These are phyloP conservation scores for Paecilomyces sp. DNA, from an alignment of 2,329 filamentous ascomycete species.

Conservation along the genomic window DNA sequence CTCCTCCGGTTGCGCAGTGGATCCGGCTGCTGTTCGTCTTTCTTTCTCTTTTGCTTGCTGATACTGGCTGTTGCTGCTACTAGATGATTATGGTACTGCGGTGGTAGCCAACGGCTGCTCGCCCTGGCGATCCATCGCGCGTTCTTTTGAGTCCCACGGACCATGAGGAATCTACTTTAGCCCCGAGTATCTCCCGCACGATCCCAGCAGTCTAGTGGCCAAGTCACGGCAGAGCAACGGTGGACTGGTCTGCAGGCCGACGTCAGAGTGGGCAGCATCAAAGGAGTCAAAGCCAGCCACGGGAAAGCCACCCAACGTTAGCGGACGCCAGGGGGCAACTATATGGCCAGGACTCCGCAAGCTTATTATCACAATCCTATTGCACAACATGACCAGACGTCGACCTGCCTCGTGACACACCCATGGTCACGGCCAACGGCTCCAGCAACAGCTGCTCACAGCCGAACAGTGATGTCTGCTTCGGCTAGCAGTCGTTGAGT, in stretches of 20 bases:
- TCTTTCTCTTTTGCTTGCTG: too few relatives aligned
- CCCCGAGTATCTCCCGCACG: background rate
- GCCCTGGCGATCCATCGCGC: background rate
- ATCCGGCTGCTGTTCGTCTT: background rate
- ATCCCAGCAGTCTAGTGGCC: background rate
- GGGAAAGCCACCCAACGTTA: conserved; percentile 8
- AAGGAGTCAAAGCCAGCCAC: conserved; percentile 11
- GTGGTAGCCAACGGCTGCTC: background rate
- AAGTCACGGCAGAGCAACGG: conserved; percentile 7
- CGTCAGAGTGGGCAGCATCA: conserved; percentile 18
- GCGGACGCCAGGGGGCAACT: conserved; percentile 6
- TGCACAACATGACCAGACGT: background rate
- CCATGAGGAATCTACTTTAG: background rate
- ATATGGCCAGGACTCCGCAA: background rate
- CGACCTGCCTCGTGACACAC: background rate
- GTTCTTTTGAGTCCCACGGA: background rate
- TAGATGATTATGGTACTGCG: too few relatives aligned
- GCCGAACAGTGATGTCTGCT: background rate
- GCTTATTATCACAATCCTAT: background rate
- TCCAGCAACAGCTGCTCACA: background rate
- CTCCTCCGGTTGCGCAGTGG: background rate
- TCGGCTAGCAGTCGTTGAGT: too few relatives aligned
- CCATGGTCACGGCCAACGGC: background rate
- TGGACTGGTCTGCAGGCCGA: conserved; percentile 14
- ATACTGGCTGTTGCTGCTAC: too few relatives aligned